Evolutionary conservation across 768 basidiomycete genomes (phyloP).

Genomic region (Boletus vinaceobasis): DNA sequence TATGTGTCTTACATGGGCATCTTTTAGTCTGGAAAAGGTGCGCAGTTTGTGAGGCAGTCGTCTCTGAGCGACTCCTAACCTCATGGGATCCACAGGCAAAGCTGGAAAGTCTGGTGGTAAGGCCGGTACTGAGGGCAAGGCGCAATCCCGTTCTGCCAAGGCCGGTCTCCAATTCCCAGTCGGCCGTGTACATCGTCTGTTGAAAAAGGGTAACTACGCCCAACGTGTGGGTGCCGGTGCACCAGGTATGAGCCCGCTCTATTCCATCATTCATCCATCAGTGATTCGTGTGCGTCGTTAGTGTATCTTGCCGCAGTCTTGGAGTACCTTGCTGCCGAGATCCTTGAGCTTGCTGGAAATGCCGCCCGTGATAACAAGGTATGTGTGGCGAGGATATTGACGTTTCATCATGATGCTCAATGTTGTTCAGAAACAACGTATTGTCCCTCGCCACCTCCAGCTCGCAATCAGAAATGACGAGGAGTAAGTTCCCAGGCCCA

Average conservation of each 20-base stretch:
- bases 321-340: constrained; percentile 90
- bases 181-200: constrained; percentile 86
- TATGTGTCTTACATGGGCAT: not conserved
- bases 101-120: constrained; percentile 52
- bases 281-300: constrained; percentile 21
- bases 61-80: constrained; percentile 4
- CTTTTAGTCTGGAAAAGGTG: constrained; percentile 33
- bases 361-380: constrained; percentile 48
- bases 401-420: not conserved
- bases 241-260: constrained; percentile 47
- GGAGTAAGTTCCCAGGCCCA: constrained; percentile 45
- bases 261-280: constrained; percentile 9
- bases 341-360: constrained; percentile 88
- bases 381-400: not conserved
- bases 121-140: constrained; percentile 46
- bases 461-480: constrained; percentile 91
- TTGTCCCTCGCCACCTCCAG: constrained; percentile 89
- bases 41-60: not conserved
- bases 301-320: constrained; percentile 90
- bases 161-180: constrained; percentile 84
- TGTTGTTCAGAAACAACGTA: constrained; percentile 72
- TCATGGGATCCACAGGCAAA: constrained; percentile 36
- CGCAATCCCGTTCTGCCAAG: constrained; percentile 69
- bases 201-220: constrained; percentile 86
- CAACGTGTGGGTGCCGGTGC: constrained; percentile 89